phyloP scores from a whole-genome alignment of 73 alveolate species.

The Stentor coeruleus region DNA sequence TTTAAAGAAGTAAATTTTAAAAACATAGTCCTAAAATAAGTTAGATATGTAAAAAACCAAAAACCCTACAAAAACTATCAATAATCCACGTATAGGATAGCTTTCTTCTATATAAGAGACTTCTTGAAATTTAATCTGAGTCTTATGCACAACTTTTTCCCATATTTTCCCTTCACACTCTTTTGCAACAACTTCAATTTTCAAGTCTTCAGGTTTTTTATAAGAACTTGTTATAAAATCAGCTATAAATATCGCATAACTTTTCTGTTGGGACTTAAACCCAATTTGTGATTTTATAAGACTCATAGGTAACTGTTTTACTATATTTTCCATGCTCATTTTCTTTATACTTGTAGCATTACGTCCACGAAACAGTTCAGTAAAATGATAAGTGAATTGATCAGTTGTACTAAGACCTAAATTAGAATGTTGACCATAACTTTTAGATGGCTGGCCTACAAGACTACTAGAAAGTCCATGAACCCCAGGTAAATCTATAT shows the following conservation, averaged over 20 bases:
- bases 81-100: too few relatives aligned
- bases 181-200: too few relatives aligned
- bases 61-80: too few relatives aligned
- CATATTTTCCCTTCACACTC: too few relatives aligned
- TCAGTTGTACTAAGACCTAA: background rate
- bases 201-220: too few relatives aligned
- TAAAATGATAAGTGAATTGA: background rate
- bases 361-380: background rate
- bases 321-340: background rate
- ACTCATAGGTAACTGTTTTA: background rate
- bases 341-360: background rate
- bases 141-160: too few relatives aligned
- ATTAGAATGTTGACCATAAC: background rate
- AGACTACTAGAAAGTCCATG: background rate
- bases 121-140: too few relatives aligned
- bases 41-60: too few relatives aligned
- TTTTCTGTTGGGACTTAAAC: background rate
- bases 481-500: constrained; percentile 62
- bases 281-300: constrained; percentile 15
- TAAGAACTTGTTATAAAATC: too few relatives aligned
- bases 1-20: background rate
- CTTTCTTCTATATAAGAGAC: too few relatives aligned
- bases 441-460: background rate
- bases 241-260: background rate
- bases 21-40: too few relatives aligned